phyloP scores from a whole-genome alignment of 345 rosid genomes.

The Geranium brycei region DNA sequence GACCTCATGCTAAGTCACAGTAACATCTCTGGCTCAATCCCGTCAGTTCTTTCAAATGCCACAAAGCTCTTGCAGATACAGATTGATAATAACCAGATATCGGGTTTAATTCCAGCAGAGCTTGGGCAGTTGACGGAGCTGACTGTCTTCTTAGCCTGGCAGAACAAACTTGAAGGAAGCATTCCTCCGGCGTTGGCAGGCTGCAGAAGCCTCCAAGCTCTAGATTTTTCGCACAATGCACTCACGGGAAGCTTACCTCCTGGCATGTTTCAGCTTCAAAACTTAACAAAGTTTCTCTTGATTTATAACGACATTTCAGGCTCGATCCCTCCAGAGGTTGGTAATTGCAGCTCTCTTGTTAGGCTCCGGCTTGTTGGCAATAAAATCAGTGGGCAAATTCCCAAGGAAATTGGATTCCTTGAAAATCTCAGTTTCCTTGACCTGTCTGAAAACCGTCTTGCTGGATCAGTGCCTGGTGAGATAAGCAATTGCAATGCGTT shows the following conservation, averaged over 20 bases:
- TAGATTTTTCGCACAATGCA: conserved; percentile 63
- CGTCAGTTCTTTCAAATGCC: conserved; percentile 50
- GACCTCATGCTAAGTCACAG: conserved; percentile 85
- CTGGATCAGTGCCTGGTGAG: conserved; percentile 51
- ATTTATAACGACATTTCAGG: conserved; percentile 69
- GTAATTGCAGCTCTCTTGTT: conserved; percentile 47
- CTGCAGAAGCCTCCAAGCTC: conserved; percentile 53
- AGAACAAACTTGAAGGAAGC: conserved; percentile 63
- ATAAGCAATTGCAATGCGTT: conserved; percentile 60
- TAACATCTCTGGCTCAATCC: conserved; percentile 69
- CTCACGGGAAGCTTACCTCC: conserved; percentile 58
- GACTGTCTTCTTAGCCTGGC: conserved; percentile 61
- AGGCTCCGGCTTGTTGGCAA: conserved; percentile 53
- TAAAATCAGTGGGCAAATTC: conserved; percentile 48
- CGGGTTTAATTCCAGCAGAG: conserved; percentile 57
- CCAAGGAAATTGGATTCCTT: conserved; percentile 51
- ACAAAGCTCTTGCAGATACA: conserved; percentile 53
- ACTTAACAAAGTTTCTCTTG: conserved; percentile 64
- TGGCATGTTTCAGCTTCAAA: conserved; percentile 48
- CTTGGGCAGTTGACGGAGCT: conserved; percentile 57
- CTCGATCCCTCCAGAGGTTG: conserved; percentile 51
- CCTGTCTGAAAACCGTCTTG: conserved; percentile 50
- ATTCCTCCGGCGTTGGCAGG: conserved; percentile 46
- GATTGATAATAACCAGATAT: conserved; percentile 63
- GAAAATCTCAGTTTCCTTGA: conserved; percentile 55